Base-by-base conservation (phyloP, 139 green algal genomes). In the Chlorella sp. region DNA sequence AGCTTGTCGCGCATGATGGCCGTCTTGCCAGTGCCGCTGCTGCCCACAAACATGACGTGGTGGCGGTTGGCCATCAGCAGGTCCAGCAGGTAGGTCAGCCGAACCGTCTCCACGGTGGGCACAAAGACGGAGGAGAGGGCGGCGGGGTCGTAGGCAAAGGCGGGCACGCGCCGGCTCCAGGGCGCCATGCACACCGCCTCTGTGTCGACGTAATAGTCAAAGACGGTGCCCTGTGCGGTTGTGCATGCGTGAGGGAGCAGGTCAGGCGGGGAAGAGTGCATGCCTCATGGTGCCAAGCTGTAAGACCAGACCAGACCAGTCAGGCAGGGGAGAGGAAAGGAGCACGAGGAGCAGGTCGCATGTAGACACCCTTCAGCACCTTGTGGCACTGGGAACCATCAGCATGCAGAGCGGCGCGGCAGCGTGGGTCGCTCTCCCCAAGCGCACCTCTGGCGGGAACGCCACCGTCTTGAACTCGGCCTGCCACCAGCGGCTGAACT, bases 1-100 rank as follows among this genome's bases (percentile, higher is more conserved):
- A 98, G 89, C 83, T 93, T 93, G 82, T 95, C 88, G 33, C 88
- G 85, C 88, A 98, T 93, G 67, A 95, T 90, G 14, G 91, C 88
- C 5, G 91, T 93, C 86, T 97, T 97, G 76, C 92, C 90, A 9
- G 91, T 95, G 66, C 93, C 81, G 61, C 90, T 94, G 84, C 91
- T 94, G 67, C 93, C 93, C 36, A 97, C 92, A 87, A 97, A 93
- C 93, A 97, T 97, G 43, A 92, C 83, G 65, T 93, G 91, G 80
- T 95, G 89, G 80, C 90, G 91, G 88, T 93, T 92, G 29, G 59
- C 55, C 15, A 97, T 71, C 19, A 97, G 85, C 19, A 76, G 84
- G 77, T 95, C 85, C 62, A 97, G 82, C 80, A 97, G 90, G 81
- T 92, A 97, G 23, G 80, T 92, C 36, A 98, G 83, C 0, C 91